phyloP scores from a whole-genome alignment of 2,329 filamentous ascomycete species.

The Colletotrichum scovillei region DNA sequence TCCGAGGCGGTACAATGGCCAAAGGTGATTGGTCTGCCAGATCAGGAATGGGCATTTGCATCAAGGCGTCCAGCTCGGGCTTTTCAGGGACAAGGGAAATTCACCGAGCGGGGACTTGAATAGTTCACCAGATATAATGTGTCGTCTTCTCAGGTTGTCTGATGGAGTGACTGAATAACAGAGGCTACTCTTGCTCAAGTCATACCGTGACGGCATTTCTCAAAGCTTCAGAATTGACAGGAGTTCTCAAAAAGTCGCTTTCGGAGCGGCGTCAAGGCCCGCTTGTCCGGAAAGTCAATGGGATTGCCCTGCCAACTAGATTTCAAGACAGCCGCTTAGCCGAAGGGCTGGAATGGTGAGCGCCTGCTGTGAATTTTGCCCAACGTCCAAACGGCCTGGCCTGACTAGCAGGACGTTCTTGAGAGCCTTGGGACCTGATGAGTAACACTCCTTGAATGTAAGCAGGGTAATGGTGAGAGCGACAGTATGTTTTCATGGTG shows the following conservation, averaged over 20 bases:
- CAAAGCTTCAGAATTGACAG: neutral
- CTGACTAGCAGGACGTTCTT: neutral
- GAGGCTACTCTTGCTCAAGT: neutral
- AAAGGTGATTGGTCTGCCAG: neutral
- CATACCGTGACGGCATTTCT: neutral
- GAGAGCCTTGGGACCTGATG: neutral
- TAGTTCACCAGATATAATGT: neutral
- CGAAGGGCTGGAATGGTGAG: neutral
- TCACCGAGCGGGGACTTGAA: neutral
- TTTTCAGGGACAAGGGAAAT: neutral
- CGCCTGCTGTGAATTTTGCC: neutral
- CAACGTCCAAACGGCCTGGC: neutral
- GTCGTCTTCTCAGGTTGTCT: neutral
- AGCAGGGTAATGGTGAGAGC: neutral
- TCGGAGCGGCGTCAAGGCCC: neutral
- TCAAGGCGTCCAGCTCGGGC: neutral
- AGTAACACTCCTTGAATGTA: neutral
- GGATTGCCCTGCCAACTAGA: neutral
- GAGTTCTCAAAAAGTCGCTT: neutral
- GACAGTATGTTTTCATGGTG: neutral
- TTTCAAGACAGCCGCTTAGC: neutral
- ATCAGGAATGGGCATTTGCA: neutral
- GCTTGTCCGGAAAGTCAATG: neutral
- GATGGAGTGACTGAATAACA: neutral
- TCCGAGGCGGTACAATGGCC: neutral